These are phyloP conservation scores for Coemansia reversa DNA, from an alignment of 192 early-diverging fungal genomes.

Conservation along the genomic window DNA sequence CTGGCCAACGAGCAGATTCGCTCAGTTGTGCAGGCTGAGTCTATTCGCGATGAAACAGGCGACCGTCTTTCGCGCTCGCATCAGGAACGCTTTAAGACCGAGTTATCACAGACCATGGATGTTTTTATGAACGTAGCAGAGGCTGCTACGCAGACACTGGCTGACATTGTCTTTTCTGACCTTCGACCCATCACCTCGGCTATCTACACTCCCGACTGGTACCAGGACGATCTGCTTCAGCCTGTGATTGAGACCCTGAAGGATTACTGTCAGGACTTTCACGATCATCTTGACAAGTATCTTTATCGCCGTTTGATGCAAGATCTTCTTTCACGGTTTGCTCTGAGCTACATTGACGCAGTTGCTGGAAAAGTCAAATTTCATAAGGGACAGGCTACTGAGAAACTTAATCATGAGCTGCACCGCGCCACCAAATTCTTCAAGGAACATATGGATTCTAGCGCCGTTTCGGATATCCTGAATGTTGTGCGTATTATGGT, in stretches of 20 bases:
- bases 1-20: constrained; percentile 93
- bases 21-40: constrained; percentile 88
- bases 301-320: constrained; percentile 84
- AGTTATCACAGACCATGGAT: constrained; percentile 75
- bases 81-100: constrained; percentile 59
- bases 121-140: constrained; percentile 91
- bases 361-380: constrained; percentile 56
- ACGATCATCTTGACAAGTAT: constrained; percentile 81
- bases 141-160: constrained; percentile 68
- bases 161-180: constrained; percentile 86
- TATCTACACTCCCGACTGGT: constrained; percentile 85
- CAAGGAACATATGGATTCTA: constrained; percentile 64
- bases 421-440: constrained; percentile 77
- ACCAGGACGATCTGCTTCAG: constrained; percentile 84
- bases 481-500: constrained; percentile 83
- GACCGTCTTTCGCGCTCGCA: constrained; percentile 61
- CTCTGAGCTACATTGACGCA: constrained; percentile 84
- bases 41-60: constrained; percentile 60
- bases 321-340: constrained; percentile 82
- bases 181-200: constrained; percentile 70
- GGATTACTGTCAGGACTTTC: constrained; percentile 91
- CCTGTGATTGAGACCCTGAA: constrained; percentile 85
- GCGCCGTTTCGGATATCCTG: constrained; percentile 76
- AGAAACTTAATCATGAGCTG: constrained; percentile 76
- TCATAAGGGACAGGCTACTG: constrained; percentile 70